These are phyloP conservation scores for Saccharomyces hybrid DNA, from an alignment of 1,139 yeast species.

Conservation along the genomic window DNA sequence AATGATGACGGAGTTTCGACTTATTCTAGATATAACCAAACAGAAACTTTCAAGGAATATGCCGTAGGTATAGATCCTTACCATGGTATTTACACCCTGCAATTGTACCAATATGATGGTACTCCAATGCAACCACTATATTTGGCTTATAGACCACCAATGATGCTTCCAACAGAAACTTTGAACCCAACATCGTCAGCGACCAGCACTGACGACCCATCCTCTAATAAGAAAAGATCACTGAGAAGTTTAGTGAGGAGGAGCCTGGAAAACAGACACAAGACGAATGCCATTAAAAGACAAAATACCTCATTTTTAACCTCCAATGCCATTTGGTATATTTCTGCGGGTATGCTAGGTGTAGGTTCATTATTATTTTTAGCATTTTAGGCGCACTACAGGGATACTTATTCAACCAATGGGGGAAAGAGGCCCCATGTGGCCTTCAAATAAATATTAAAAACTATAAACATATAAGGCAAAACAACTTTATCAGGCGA, in stretches of 20 bases:
- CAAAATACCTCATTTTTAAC: constrained; percentile 10
- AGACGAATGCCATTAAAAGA: constrained; percentile 53
- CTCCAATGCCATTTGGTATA: constrained; percentile 23
- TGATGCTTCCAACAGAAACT: constrained; percentile 90
- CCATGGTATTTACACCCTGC: constrained; percentile 73
- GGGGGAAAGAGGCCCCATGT: constrained; percentile 6
- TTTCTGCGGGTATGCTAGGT: constrained; percentile 24
- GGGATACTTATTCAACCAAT: neutral
- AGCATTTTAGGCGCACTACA: constrained; percentile 7
- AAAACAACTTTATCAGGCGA: neutral
- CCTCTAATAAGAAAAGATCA: constrained; percentile 27
- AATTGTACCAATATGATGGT: constrained; percentile 76
- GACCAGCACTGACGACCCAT: constrained; percentile 33
- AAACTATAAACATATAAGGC: neutral
- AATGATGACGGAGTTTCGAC: constrained; percentile 45
- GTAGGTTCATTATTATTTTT: constrained; percentile 26
- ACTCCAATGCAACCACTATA: constrained; percentile 77
- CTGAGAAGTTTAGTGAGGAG: constrained; percentile 50
- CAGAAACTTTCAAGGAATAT: constrained; percentile 52
- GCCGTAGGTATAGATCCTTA: constrained; percentile 61
- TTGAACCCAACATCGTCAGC: constrained; percentile 69
- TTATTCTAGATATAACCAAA: constrained; percentile 66
- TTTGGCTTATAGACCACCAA: constrained; percentile 85
- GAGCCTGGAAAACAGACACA: constrained; percentile 68
- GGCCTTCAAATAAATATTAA: constrained; percentile 4